Base-by-base conservation (phyloP, 2,329 filamentous ascomycete genomes). In the Biscogniauxia sp. region DNA sequence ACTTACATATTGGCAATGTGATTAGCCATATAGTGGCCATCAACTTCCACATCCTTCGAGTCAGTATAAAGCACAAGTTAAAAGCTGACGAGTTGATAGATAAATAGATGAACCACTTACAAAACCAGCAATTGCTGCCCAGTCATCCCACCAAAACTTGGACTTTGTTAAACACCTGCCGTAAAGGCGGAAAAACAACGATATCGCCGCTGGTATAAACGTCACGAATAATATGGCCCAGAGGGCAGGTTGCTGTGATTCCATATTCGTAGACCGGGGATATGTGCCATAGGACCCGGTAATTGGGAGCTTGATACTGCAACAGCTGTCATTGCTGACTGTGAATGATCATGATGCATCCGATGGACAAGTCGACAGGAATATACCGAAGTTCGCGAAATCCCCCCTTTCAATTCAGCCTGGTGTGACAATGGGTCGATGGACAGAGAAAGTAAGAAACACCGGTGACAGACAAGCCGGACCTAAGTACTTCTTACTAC, bases 141-240 rank as follows among this genome's bases (percentile, higher is more conserved):
- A 58, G 19, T 58, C 57, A 51, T 58, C 57, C 23, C 49, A 50
- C 51, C 57, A 51, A n/a, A 54, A 19, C 7, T 20, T 23, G 7
- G 20, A 15, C 13, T 51, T 26, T 3, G 51, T 58, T 13, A 58
- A 54, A 3, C 23, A 19, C 25, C 57, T 19, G 25, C 20, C 45
- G n/a, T 25, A 7, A 2, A 58, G 3, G 3, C 57, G 51, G n/a
- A 20, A 26, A 5, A 55, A 20, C 3, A 58, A 5, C 2, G 19
- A 49, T 6, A 58, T n/a, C 4, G 57, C 54, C 8, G 52, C 49
- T 20, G 51, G 41, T 13, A 51, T 19, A 17, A 58, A 51, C 5
- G 57, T 58, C 5, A 37, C 20, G n/a, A 37, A 49, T 19, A 55
- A 11, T 9, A 51, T 32, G n/a, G 41, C 51, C 25, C 20, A 55